Evolutionary conservation across 2,329 filamentous ascomycete genomes (phyloP).

Genomic region (Xylaria sp.): DNA sequence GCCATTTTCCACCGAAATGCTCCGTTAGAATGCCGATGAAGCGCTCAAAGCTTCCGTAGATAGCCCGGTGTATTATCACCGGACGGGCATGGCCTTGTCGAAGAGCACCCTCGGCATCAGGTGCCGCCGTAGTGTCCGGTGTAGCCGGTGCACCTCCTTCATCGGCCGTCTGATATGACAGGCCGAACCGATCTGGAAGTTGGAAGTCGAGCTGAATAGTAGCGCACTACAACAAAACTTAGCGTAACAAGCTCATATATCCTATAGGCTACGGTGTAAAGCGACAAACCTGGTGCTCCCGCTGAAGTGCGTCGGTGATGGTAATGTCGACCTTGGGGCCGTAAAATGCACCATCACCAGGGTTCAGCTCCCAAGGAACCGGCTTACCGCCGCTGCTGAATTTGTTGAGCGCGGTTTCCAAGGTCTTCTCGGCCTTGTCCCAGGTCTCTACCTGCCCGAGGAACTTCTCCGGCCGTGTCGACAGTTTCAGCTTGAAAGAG

Average conservation of each 20-base stretch:
- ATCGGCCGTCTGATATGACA: slow-evolving; percentile 41
- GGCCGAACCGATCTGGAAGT: slow-evolving; percentile 75
- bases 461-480: slow-evolving; percentile 85
- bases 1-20: slow-evolving; percentile 87
- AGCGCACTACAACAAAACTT: slow-evolving; percentile 57
- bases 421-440: slow-evolving; percentile 82
- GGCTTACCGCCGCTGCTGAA: slow-evolving; percentile 60
- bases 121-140: slow-evolving; percentile 37
- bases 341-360: slow-evolving; percentile 96
- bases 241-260: slow-evolving; percentile 38
- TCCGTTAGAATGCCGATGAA: slow-evolving; percentile 77
- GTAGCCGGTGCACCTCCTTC: slow-evolving; percentile 44
- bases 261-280: slow-evolving; percentile 76
- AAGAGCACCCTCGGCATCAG: slow-evolving; percentile 40
- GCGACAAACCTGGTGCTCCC: slow-evolving; percentile 62
- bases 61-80: slow-evolving; percentile 85
- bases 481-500: slow-evolving; percentile 92
- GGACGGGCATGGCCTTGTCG: slow-evolving; percentile 74
- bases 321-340: slow-evolving; percentile 98
- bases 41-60: slow-evolving; percentile 68
- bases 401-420: slow-evolving; percentile 76
- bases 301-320: slow-evolving; percentile 48
- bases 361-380: slow-evolving; percentile 84
- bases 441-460: slow-evolving; percentile 86
- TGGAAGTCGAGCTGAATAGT: slow-evolving; percentile 94